Evolutionary conservation across 2,329 filamentous ascomycete species (phyloP), one percentile per base, ranked within the genome.

Genomic region (Talaromyces sp.): DNA sequence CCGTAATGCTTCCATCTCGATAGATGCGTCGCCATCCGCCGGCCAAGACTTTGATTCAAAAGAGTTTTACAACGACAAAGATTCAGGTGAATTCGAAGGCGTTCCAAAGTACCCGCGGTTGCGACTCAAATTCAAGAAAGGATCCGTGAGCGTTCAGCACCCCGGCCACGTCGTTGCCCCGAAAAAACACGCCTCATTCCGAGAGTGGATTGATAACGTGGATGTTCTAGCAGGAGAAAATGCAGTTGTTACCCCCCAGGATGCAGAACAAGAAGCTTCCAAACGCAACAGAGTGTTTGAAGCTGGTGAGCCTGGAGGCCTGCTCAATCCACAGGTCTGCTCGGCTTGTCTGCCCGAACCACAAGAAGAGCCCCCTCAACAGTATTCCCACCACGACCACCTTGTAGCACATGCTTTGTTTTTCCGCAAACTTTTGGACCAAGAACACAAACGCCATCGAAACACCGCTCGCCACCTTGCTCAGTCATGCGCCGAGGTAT

Each of bases 311-410:
- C 84, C 87, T 5, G 92, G 92, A 17, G 91, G 91, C 2, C 72
- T 92, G 3, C 80, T 97, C 29, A 91, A 88, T 56, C 78, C 82
- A 58, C 85, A 86, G 62, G 81, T 83, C 62, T 93, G 90, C 70
- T 88, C 87, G 2, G 77, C 88, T 26, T 94, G 90, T 66, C 81
- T 87, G 19, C 89, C 90, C 0, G 90, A 94, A 64, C 80, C 85
- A 12, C 82, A 83, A 62, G 87, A 90, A 60, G 89, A 95, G 67
- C 90, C 90, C 0, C 84, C 86, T 0, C 82, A 84, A 57, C 91
- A 94, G 68, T 97, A 91, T 80, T 87, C 89, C n/a, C 92, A 95
- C 66, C 84, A 86, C 69, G 92, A 97, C 69, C 90, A 97, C 70
- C 81, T 97, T 57, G 81, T 89, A 52, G 87, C 88, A 53, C 92